phyloP scores from a whole-genome alignment of 192 early-diverging fungal genomes.

The Coemansia sp. region DNA sequence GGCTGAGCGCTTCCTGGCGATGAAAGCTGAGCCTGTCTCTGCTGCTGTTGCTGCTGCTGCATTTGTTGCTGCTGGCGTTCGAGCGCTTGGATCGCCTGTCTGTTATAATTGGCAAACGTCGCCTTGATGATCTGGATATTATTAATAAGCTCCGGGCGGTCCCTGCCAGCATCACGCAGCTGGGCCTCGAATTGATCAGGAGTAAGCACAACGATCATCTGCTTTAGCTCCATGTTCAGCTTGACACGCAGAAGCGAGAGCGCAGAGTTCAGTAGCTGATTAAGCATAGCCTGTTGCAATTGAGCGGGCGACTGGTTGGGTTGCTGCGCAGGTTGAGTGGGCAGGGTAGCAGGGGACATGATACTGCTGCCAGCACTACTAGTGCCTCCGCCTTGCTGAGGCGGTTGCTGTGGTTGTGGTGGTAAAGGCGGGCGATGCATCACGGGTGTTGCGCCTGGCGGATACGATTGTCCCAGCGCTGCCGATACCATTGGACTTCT shows the following conservation, averaged over 20 bases:
- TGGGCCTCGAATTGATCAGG: slow-evolving; percentile 36
- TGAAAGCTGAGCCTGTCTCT: slow-evolving; percentile 17
- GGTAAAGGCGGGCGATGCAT: slow-evolving; percentile 7
- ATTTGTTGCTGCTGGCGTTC: slow-evolving; percentile 15
- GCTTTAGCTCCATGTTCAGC: slow-evolving; percentile 24
- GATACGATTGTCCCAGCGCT: not conserved
- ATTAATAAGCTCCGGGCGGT: slow-evolving; percentile 32
- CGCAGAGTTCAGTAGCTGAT: slow-evolving; percentile 19
- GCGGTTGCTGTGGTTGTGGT: slow-evolving; percentile 10
- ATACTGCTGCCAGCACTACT: slow-evolving; percentile 4
- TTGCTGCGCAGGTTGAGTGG: slow-evolving; percentile 3
- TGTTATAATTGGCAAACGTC: slow-evolving; percentile 13
- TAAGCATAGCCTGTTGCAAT: not conserved
- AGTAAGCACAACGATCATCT: slow-evolving; percentile 17
- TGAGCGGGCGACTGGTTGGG: not conserved
- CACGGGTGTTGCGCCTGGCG: not conserved
- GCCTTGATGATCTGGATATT: slow-evolving; percentile 18
- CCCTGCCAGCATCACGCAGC: slow-evolving; percentile 29
- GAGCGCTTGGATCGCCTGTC: slow-evolving; percentile 8
- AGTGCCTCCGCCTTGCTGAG: slow-evolving; percentile 8
- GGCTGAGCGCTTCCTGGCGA: slow-evolving; percentile 10
- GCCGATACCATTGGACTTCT: slow-evolving; percentile 2
- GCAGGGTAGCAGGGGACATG: slow-evolving; percentile 29
- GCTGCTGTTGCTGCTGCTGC: slow-evolving; percentile 16
- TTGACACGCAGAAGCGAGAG: slow-evolving; percentile 17